Conservation (phyloP, 352 stramenopile genomes). For the Pelagophyceae sp. region DNA sequence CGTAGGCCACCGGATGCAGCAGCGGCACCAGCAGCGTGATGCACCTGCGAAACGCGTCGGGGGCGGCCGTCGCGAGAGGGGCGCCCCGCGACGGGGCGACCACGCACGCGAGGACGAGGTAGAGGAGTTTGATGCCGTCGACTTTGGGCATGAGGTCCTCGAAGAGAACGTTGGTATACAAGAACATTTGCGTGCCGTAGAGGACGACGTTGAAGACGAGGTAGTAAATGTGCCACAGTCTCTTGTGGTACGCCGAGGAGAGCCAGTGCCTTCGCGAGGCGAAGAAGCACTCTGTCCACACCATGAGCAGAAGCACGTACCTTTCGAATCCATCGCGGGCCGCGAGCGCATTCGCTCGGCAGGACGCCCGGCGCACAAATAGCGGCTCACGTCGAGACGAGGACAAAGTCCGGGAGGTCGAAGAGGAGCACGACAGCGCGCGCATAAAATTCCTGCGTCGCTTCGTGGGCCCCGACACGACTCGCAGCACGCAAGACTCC, state of each 20-base stretch:
- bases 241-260: neutral
- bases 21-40: neutral
- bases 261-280: slow-evolving; percentile 42
- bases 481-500: no score
- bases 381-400: slow-evolving; percentile 26
- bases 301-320: slow-evolving; percentile 46
- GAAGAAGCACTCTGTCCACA: slow-evolving; percentile 47
- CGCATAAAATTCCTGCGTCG: slow-evolving; percentile 49
- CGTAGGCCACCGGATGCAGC: neutral
- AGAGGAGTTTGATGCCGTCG: neutral
- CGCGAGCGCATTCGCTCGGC: neutral
- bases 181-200: slow-evolving; percentile 41
- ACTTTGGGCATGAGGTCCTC: neutral
- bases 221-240: slow-evolving; percentile 37
- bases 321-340: slow-evolving; percentile 31
- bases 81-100: no score
- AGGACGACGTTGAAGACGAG: slow-evolving; percentile 45
- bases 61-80: neutral
- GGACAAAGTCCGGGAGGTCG: slow-evolving; percentile 49
- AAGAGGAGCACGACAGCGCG: slow-evolving; percentile 47
- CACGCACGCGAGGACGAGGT: neutral
- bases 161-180: slow-evolving; percentile 27
- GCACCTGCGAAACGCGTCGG: neutral
- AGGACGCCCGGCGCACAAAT: neutral
- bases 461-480: no score